Base-by-base conservation (phyloP, 2,329 filamentous ascomycete genomes). In the Penicillium sp. region DNA sequence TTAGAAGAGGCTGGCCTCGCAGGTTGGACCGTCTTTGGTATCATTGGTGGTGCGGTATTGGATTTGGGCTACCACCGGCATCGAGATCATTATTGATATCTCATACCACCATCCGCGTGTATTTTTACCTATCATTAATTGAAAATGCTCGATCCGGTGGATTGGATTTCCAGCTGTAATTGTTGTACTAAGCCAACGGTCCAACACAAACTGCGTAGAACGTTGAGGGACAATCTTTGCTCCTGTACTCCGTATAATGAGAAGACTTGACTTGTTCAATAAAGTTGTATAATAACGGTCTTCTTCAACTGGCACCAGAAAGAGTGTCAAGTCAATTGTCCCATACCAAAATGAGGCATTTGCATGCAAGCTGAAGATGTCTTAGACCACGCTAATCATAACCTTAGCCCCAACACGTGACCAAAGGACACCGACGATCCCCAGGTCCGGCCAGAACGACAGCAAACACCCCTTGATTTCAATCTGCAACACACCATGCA, bases 51-150 rank as follows among this genome's bases (percentile, higher is more conserved):
- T 35, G 45, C 57, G 51, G 33, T 51, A 56, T 56, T 57, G 28
- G 40, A 47, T 49, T 42, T 33, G 37, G 24, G 35, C 24, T 50
- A 15, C 35, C 22, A 26, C 40, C 19, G 44, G 26, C 15, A 15
- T 37, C 30, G 9, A n/a, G 15, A 5, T 53, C 37, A 35, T 55
- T n/a, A 19, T 15, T 58, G 58, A 55, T 53, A 56, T 56, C 40
- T 58, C 17, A 37, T 22, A 37, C 26, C 35, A 6, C 17, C 45
- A 55, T 53, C 42, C 63, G 54, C 55, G 47, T 66, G 65, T 68
- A 65, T 61, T 65, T 56, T 49, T 67, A 67, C 15, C 44, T 62
- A 61, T 63, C 37, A 33, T 56, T 60, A 65, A 65, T 62, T 33
- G 60, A 62, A 30, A 40, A 42, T 24, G 19, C 35, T 26, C 28